Evolutionary conservation across 2,329 filamentous ascomycete species (phyloP).

Genomic region (Fusarium veterinarium): DNA sequence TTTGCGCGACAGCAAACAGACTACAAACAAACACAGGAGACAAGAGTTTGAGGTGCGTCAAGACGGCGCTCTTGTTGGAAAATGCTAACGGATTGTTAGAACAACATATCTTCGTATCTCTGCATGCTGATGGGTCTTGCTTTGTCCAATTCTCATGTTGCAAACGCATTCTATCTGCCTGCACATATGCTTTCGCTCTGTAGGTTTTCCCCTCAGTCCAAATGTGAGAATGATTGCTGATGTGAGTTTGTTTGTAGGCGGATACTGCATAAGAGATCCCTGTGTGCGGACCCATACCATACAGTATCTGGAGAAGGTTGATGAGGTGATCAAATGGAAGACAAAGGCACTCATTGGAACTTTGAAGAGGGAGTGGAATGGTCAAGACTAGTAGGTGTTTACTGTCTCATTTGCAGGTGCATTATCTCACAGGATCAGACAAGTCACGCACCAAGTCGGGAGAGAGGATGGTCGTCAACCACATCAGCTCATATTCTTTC

Average conservation of each 20-base stretch:
- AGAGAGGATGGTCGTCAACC: background rate
- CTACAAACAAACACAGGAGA: fast-evolving
- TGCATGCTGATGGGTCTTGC: conserved; percentile 6
- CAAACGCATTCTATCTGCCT: conserved; percentile 4
- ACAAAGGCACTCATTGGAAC: background rate
- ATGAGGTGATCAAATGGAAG: conserved; percentile 2
- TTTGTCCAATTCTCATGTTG: background rate
- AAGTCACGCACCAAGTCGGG: no score
- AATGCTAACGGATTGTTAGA: background rate
- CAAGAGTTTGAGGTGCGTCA: background rate
- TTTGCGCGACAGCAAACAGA: background rate
- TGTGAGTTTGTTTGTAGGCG: background rate
- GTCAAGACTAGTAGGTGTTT: no score
- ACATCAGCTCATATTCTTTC: background rate
- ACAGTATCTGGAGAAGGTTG: background rate
- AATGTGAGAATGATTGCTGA: fast-evolving
- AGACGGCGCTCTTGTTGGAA: fast-evolving
- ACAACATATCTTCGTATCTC: background rate
- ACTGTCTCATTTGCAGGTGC: no score
- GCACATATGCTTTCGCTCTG: conserved; percentile 13
- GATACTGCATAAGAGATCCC: background rate
- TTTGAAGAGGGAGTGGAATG: background rate
- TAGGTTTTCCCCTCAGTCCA: fast-evolving
- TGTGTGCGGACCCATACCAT: background rate
- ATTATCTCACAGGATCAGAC: no score